Conservation (phyloP, 352 stramenopile species). For the Thraustotheca clavata region DNA sequence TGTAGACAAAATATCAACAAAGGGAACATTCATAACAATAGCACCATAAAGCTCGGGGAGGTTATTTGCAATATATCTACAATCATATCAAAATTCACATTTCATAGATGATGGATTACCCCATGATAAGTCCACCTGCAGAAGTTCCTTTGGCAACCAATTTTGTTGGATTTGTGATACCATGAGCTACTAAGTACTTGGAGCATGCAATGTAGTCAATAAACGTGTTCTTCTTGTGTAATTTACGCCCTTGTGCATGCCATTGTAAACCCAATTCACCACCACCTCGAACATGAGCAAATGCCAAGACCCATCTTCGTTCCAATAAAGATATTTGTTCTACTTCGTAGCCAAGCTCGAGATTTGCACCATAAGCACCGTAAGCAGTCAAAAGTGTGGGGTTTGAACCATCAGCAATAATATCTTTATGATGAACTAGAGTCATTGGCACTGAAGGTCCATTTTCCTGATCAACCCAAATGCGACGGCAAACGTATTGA, state of each 20-base stretch:
- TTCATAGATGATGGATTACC: slow-evolving; percentile 9
- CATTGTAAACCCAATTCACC: slow-evolving; percentile 79
- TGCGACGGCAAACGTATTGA: slow-evolving; percentile 34
- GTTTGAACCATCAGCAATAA: slow-evolving; percentile 46
- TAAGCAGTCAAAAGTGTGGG: slow-evolving; percentile 84
- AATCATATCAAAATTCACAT: not conserved
- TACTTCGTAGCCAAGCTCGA: slow-evolving; percentile 82
- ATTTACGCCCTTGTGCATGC: slow-evolving; percentile 72
- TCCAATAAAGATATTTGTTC: slow-evolving; percentile 76
- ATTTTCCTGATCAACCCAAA: slow-evolving; percentile 35
- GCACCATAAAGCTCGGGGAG: slow-evolving; percentile 60
- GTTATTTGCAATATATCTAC: slow-evolving; percentile 68
- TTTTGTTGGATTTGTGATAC: slow-evolving; percentile 48
- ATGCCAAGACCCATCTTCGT: slow-evolving; percentile 82
- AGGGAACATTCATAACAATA: slow-evolving; percentile 83
- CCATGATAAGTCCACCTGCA: slow-evolving; percentile 81
- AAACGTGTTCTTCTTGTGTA: slow-evolving; percentile 82
- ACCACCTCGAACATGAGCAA: slow-evolving; percentile 85
- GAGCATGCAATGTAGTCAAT: slow-evolving; percentile 74
- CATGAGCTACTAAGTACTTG: slow-evolving; percentile 43
- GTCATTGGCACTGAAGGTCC: slow-evolving; percentile 57
- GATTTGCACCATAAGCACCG: slow-evolving; percentile 81
- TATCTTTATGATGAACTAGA: slow-evolving; percentile 56
- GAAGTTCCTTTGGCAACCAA: slow-evolving; percentile 76
- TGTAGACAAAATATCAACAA: slow-evolving; percentile 80